Evolutionary conservation across 2,329 filamentous ascomycete species (phyloP).

Genomic region (Xylaria polymorpha): DNA sequence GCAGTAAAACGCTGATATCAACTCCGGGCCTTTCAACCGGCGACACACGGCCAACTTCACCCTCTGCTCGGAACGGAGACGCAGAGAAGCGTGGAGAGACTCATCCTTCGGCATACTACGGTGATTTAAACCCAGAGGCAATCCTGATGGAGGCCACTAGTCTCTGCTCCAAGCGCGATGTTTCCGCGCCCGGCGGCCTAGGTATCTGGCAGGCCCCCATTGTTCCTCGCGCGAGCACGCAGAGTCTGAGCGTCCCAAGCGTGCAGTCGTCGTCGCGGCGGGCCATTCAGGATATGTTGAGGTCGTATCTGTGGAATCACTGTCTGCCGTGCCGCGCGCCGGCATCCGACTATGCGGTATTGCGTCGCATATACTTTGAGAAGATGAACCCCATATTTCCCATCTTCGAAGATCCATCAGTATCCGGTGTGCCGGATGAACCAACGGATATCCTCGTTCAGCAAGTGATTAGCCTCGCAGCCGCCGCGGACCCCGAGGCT

Average conservation of each 20-base stretch:
- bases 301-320: slow-evolving; percentile 58
- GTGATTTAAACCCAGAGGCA: slow-evolving; percentile 69
- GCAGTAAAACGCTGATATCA: slow-evolving; percentile 13
- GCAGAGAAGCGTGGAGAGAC: slow-evolving; percentile 35
- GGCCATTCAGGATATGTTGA: slow-evolving; percentile 47
- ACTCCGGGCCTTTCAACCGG: slow-evolving; percentile 29
- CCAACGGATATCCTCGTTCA: slow-evolving; percentile 57
- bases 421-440: slow-evolving; percentile 46
- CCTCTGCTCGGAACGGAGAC: slow-evolving; percentile 24
- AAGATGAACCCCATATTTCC: slow-evolving; percentile 68
- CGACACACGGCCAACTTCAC: slow-evolving; percentile 35
- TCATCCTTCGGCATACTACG: slow-evolving; percentile 62
- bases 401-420: slow-evolving; percentile 55
- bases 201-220: slow-evolving; percentile 64
- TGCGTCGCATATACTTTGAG: slow-evolving; percentile 61
- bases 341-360: slow-evolving; percentile 56
- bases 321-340: slow-evolving; percentile 63
- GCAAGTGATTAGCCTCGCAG: slow-evolving; percentile 67
- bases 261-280: slow-evolving; percentile 43
- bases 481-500: slow-evolving; percentile 62
- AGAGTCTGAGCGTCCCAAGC: slow-evolving; percentile 28
- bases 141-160: slow-evolving; percentile 68
- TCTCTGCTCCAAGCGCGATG: slow-evolving; percentile 51
- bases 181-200: slow-evolving; percentile 63
- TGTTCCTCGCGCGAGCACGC: slow-evolving; percentile 36